These are phyloP conservation scores for Agastache rugosa DNA, from an alignment of 257 asterid species.

Conservation along the genomic window DNA sequence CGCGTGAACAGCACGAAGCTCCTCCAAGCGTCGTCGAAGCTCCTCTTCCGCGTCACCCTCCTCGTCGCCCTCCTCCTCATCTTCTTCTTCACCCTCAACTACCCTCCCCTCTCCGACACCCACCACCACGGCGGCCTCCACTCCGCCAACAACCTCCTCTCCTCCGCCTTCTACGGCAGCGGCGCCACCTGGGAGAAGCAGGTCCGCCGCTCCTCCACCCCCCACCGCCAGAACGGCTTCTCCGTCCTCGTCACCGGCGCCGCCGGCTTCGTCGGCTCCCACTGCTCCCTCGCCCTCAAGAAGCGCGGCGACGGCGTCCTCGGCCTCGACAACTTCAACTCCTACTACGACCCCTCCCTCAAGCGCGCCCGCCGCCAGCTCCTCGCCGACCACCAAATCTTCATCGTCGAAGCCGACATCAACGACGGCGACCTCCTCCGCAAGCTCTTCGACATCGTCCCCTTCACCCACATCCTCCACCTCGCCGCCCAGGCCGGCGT, in stretches of 20 bases:
- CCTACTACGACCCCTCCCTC: slow-evolving; percentile 82
- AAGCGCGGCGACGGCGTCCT: slow-evolving; percentile 94
- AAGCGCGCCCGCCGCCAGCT: slow-evolving; percentile 69
- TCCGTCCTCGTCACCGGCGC: slow-evolving; percentile 94
- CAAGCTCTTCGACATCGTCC: slow-evolving; percentile 82
- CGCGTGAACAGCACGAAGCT: slow-evolving; percentile 76
- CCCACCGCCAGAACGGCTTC: slow-evolving; percentile 78
- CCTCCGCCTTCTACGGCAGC: slow-evolving; percentile 73
- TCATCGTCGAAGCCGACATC: slow-evolving; percentile 72
- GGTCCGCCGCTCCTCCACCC: slow-evolving; percentile 85
- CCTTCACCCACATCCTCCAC: slow-evolving; percentile 78
- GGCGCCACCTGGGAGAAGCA: slow-evolving; percentile 85
- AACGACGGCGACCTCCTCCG: slow-evolving; percentile 63
- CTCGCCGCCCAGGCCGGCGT: slow-evolving; percentile 98
- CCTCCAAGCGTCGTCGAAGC: slow-evolving; percentile 83
- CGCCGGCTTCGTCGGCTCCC: slow-evolving; percentile 89
- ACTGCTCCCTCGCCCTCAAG: slow-evolving; percentile 74
- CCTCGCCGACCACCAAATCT: slow-evolving; percentile 55
- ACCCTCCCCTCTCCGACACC: slow-evolving; percentile 54
- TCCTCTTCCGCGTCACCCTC: slow-evolving; percentile 87
- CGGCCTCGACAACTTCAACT: slow-evolving; percentile 86
- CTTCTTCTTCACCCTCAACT: slow-evolving; percentile 78
- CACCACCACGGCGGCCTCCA: slow-evolving; percentile 48
- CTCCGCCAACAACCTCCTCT: slow-evolving; percentile 58
- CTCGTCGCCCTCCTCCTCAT: slow-evolving; percentile 74